phyloP scores from a whole-genome alignment of 371 early-diverging fungal genomes.

The Apophysomyces elegans region DNA sequence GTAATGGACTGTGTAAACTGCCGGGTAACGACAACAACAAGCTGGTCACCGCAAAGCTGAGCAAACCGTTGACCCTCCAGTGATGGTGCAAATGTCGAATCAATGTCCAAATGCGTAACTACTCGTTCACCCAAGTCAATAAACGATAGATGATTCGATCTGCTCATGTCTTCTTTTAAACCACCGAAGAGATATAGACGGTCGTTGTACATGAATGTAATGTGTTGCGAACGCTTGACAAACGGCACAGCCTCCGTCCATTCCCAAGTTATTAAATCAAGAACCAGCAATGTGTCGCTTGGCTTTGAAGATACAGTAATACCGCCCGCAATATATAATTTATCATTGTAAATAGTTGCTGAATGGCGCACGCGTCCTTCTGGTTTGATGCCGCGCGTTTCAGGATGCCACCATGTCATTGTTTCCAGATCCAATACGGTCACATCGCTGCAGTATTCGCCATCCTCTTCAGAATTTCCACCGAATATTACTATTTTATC shows the following conservation, averaged over 20 bases:
- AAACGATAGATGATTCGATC: slow-evolving; percentile 61
- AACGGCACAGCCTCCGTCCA: slow-evolving; percentile 67
- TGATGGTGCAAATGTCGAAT: slow-evolving; percentile 60
- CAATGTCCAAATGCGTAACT: slow-evolving; percentile 57
- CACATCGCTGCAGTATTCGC: slow-evolving; percentile 65
- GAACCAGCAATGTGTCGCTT: slow-evolving; percentile 53
- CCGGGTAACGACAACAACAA: slow-evolving; percentile 65
- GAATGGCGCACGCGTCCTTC: slow-evolving; percentile 67
- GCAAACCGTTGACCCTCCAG: slow-evolving; percentile 68
- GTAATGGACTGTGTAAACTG: slow-evolving; percentile 39
- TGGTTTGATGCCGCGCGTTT: slow-evolving; percentile 53
- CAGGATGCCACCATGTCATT: slow-evolving; percentile 69
- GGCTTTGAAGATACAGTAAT: slow-evolving; percentile 32
- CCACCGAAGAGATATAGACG: slow-evolving; percentile 73
- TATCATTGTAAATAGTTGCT: slow-evolving; percentile 67
- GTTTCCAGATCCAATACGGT: slow-evolving; percentile 60
- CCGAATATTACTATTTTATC: slow-evolving; percentile 75
- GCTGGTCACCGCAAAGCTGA: slow-evolving; percentile 66
- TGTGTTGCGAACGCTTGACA: slow-evolving; percentile 63
- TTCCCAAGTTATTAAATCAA: slow-evolving; percentile 66
- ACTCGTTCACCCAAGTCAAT: slow-evolving; percentile 54
- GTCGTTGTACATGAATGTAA: slow-evolving; percentile 58
- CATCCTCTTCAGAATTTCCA: slow-evolving; percentile 66
- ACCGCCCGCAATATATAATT: slow-evolving; percentile 71
- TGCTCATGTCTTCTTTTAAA: slow-evolving; percentile 65